A percentile compares a stretch with the other conserved stretches of the same genome.
Conservation (phyloP, 1,139 yeast genomes). For the Magnusiomyces clavatus region DNA sequence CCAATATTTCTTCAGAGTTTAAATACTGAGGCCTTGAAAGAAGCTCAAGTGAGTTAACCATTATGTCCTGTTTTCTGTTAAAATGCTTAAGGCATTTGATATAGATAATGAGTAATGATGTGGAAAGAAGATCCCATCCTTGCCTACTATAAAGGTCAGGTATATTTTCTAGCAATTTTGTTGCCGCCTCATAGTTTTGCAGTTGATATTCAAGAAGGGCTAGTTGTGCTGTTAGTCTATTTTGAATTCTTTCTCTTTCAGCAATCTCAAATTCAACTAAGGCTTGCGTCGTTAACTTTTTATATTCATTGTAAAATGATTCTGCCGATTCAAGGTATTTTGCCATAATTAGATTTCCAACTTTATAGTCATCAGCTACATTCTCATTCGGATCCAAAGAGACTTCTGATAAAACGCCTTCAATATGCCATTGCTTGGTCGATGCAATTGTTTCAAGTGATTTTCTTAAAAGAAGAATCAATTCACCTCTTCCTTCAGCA, state of each 20-base stretch:
- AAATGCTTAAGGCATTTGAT: conserved; percentile 58
- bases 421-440: conserved; percentile 32
- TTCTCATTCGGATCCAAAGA: conserved; percentile 19
- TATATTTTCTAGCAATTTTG: conserved; percentile 55
- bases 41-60: conserved; percentile 28
- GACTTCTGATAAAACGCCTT: conserved; percentile 39
- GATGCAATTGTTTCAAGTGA: conserved; percentile 32
- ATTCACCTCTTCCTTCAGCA: conserved; percentile 35
- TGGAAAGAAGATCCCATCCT: conserved; percentile 46
- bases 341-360: conserved; percentile 16
- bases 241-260: conserved; percentile 55
- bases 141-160: conserved; percentile 29
- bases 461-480: conserved; percentile 30
- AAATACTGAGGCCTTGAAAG: conserved; percentile 24
- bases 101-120: conserved; percentile 54
- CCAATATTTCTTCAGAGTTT: conserved; percentile 15
- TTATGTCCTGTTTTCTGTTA: conserved; percentile 22
- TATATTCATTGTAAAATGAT: conserved; percentile 30
- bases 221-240: conserved; percentile 70
- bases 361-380: conserved; percentile 10
- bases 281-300: conserved; percentile 39
- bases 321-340: conserved; percentile 23
- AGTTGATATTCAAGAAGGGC: conserved; percentile 61
- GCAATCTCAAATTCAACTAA: conserved; percentile 43
- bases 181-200: conserved; percentile 52